Evolutionary conservation across 306 rosid genomes (phyloP), one percentile per base, ranked within the genome.

Genomic region (Rubus parviflorus): DNA sequence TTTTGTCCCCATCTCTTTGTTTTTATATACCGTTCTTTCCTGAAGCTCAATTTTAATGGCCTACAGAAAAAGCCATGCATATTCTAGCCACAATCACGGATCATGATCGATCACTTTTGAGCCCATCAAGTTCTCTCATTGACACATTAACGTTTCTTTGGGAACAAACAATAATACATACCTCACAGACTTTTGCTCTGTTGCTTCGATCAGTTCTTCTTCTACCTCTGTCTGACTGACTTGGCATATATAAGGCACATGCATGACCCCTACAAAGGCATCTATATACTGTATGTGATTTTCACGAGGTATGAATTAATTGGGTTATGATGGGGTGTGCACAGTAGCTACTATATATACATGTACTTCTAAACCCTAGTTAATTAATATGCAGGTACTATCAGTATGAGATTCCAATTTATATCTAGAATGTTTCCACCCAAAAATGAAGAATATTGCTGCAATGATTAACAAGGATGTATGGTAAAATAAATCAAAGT

Each of bases 21-120:
- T 52, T 62, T n/a, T 69, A 65, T 68, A 47, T 38, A 25, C 60
- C 40, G 9, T 38, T 8, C 40, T 15, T 16, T 35, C 42, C 20
- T 35, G 15, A 76, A 23, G 66, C 76, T 40, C 8, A 68, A 67
- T 4, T 38, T 79, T 52, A 13, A 77, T 86, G 76, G 70, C 81
- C 82, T 70, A 82, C 81, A 62, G 40, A 61, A 11, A 80, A 63
- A 74, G 37, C 76, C 77, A 77, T 30, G 40, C 40, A 42, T 3
- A 16, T 73, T 10, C 81, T 72, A 62, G 75, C 85, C 40, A 79
- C 54, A 71, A 73, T 90, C 92, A 90, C 95, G 92, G 95, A 86
- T 86, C 62, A n/a, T 30, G 35, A 30, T 30, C 35, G 35, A 30
- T 38, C 70, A 7, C 70, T 72, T 75, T 84, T 77, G 77, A 82